Conservation (phyloP, 192 early-diverging fungal species). For the Backusella tarrabulga region DNA sequence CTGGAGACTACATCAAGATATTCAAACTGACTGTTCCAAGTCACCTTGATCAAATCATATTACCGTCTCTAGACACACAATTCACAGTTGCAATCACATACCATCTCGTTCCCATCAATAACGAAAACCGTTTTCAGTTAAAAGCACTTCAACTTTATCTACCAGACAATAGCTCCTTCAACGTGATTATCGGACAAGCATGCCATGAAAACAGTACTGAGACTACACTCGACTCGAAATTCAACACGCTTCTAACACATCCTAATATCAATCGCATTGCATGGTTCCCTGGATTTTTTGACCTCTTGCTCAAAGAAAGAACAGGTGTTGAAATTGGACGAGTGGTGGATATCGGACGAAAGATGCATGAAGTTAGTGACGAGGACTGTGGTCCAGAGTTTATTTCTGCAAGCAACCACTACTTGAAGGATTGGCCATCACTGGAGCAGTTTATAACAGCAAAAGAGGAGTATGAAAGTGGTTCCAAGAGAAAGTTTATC, state of each 20-base stretch:
- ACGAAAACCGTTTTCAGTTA: not conserved
- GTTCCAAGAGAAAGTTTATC: not conserved
- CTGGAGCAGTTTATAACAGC: not conserved
- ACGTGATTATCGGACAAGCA: not conserved
- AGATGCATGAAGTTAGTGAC: not conserved
- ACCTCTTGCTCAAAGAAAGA: not conserved
- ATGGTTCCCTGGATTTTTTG: conserved; percentile 11
- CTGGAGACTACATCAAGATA: not conserved
- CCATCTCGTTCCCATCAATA: not conserved
- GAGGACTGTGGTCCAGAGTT: not conserved
- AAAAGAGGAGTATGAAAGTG: not conserved
- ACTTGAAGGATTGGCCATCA: not conserved
- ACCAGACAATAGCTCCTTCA: not conserved
- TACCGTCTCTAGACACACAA: not conserved
- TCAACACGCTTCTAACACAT: conserved; percentile 5
- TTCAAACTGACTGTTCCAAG: not conserved
- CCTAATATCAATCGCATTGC: conserved; percentile 2
- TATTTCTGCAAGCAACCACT: not conserved
- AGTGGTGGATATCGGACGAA: conserved; percentile 1
- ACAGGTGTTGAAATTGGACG: conserved; percentile 3
- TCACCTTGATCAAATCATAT: not conserved
- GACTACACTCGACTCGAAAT: not conserved
- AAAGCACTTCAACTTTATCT: conserved; percentile 15
- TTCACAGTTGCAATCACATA: conserved; percentile 13
- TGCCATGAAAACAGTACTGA: not conserved